These are phyloP conservation scores for Nyssa sinensis DNA, from an alignment of 148 eudicot genomes.

Conservation along the genomic window DNA sequence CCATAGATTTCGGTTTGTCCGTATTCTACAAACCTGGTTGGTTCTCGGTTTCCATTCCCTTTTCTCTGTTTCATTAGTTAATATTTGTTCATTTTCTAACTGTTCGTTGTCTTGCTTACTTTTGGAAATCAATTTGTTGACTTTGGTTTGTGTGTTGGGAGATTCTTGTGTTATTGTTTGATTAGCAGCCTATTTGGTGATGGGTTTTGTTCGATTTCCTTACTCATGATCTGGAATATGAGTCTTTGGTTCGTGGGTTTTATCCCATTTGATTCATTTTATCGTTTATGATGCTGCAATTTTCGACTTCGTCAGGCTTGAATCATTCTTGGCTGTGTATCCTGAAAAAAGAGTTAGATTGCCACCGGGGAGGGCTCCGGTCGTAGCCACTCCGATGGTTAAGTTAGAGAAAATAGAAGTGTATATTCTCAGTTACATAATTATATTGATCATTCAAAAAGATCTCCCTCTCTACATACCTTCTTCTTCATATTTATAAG, in stretches of 20 bases:
- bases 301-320: no score
- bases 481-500: no score
- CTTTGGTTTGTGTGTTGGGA: background rate
- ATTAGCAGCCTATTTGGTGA: background rate
- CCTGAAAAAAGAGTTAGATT: no score
- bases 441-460: no score
- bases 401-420: no score
- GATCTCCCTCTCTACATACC: no score
- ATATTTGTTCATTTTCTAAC: background rate
- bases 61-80: slow-evolving; percentile 1
- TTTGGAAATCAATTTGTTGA: background rate
- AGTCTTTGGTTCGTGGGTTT: background rate
- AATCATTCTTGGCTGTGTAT: no score
- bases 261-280: background rate
- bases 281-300: background rate
- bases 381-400: no score
- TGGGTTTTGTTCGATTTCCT: background rate
- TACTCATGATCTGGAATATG: background rate
- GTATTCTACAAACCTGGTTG: slow-evolving; percentile 76
- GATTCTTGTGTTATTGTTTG: background rate
- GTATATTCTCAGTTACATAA: no score
- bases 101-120: background rate
- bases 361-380: no score
- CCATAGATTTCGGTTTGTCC: slow-evolving; percentile 75
- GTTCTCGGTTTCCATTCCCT: slow-evolving; percentile 17